Percentiles rank a stretch among this genome's conserved stretches.
phyloP scores from a whole-genome alignment of 257 asterid species.

The Jacaranda copaia region DNA sequence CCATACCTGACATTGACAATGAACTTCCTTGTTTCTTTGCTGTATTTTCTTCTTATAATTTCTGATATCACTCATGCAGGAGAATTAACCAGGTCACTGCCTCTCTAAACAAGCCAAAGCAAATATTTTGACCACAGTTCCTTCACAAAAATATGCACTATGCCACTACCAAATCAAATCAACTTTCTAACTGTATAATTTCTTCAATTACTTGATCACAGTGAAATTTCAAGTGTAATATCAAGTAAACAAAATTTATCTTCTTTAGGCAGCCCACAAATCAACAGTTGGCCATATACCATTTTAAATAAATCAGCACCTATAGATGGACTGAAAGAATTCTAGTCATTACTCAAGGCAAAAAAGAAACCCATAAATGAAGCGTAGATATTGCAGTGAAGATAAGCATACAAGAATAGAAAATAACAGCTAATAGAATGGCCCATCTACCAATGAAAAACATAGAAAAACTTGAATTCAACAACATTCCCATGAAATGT shows the following conservation, averaged over 20 bases:
- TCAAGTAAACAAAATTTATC: background rate
- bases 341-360: constrained; percentile 14
- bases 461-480: constrained; percentile 8
- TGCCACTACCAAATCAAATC: background rate
- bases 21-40: too few species aligned
- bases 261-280: background rate
- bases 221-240: background rate
- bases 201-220: background rate
- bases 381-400: background rate
- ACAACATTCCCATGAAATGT: background rate
- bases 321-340: background rate
- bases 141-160: background rate
- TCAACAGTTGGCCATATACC: constrained; percentile 8
- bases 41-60: background rate
- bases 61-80: background rate
- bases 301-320: background rate
- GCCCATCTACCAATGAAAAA: background rate
- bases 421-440: background rate
- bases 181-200: background rate
- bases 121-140: background rate
- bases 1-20: too few species aligned
- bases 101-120: too few species aligned
- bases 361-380: background rate
- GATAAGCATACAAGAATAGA: background rate
- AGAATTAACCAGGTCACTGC: too few species aligned